Evolutionary conservation across 2,329 filamentous ascomycete genomes (phyloP).

Genomic region (Talaromyces sp.): DNA sequence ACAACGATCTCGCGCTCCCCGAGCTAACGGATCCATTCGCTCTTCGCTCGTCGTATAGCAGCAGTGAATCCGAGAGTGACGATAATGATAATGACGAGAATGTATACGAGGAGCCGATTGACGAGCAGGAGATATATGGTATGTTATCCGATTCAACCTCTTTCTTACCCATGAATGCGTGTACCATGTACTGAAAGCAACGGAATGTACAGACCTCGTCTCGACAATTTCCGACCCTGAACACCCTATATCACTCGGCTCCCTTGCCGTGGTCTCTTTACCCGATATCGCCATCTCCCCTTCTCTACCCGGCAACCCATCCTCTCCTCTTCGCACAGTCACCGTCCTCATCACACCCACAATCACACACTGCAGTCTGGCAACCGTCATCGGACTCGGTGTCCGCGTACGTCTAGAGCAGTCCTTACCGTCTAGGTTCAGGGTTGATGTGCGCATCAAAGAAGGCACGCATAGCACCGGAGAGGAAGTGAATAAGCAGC

Average conservation of each 20-base stretch:
- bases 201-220: slow-evolving; percentile 67
- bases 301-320: slow-evolving; percentile 57
- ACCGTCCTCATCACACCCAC: slow-evolving; percentile 91
- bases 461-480: slow-evolving; percentile 93
- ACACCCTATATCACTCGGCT: slow-evolving; percentile 89
- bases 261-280: slow-evolving; percentile 92
- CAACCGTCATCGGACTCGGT: slow-evolving; percentile 91
- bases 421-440: slow-evolving; percentile 83
- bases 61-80: slow-evolving; percentile 32
- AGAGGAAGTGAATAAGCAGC: slow-evolving; percentile 93
- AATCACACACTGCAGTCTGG: slow-evolving; percentile 93
- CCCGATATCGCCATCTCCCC: slow-evolving; percentile 80
- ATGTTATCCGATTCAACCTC: slow-evolving; percentile 19
- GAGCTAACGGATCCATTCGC: slow-evolving; percentile 51
- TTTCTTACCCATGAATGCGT: neutral
- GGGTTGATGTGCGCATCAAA: slow-evolving; percentile 90
- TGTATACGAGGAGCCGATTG: slow-evolving; percentile 73
- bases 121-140: slow-evolving; percentile 97
- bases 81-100: slow-evolving; percentile 51
- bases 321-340: slow-evolving; percentile 67
- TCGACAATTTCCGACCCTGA: slow-evolving; percentile 94
- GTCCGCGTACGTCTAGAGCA: slow-evolving; percentile 89
- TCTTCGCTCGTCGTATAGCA: slow-evolving; percentile 22
- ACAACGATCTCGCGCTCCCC: slow-evolving; percentile 48
- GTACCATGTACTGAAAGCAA: neutral